A percentile compares a stretch with the other conserved stretches of the same genome.
Evolutionary conservation across 2,329 filamentous ascomycete species (phyloP).

Genomic region (Penicillium sp.): DNA sequence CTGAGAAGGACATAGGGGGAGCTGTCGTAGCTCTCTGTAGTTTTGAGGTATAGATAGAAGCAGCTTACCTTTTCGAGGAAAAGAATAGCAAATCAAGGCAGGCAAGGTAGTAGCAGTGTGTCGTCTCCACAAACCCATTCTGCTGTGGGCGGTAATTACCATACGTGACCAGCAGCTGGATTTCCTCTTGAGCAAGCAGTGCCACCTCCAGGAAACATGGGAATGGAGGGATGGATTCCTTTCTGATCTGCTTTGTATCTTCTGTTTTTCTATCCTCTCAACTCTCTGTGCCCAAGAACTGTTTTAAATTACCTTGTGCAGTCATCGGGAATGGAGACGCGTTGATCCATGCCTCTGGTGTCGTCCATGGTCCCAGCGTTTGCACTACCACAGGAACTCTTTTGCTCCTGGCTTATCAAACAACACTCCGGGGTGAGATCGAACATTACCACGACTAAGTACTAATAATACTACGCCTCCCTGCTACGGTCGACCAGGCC

Average conservation of each 20-base stretch:
- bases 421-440: conserved; percentile 1
- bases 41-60: not conserved
- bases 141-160: conserved; percentile 4
- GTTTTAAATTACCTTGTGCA: not conserved
- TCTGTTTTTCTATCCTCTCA: conserved; percentile 5
- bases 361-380: conserved; percentile 18
- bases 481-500: conserved; percentile 9
- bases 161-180: conserved; percentile 1
- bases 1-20: not conserved
- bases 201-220: not conserved
- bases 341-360: conserved; percentile 26
- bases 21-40: not conserved
- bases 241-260: not conserved
- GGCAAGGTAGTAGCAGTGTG: conserved; percentile 8
- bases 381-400: conserved; percentile 15
- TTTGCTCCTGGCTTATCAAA: conserved; percentile 3
- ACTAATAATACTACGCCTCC: conserved; percentile 18
- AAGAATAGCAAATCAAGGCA: not conserved
- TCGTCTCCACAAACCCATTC: conserved; percentile 9
- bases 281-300: not conserved
- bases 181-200: not conserved
- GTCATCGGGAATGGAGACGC: conserved; percentile 25
- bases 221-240: conserved; percentile 20
- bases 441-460: conserved; percentile 12
- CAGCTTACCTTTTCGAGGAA: not conserved